Evolutionary conservation across 2,329 filamentous ascomycete genomes (phyloP), one percentile per base, ranked within the genome.

Genomic region (Aspergillus tamarii): DNA sequence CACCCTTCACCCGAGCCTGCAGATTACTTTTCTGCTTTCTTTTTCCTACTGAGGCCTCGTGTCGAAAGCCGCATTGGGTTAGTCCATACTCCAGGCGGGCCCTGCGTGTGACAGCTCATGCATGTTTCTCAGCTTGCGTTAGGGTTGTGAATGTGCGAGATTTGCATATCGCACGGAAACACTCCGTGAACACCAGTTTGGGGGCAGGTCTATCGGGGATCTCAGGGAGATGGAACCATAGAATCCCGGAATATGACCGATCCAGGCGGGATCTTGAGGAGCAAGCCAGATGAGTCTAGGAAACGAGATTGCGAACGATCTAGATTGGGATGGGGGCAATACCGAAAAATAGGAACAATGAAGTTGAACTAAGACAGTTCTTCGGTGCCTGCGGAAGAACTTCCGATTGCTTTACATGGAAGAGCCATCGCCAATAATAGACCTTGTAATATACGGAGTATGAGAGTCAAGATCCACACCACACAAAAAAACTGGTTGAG

Each of bases 141-240:
- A 54, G 34, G 21, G 52, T 23, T 55, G 32, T 23, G 32, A 21
- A 23, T 23, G 30, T 32, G 8, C 12, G 16, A n/a, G 19, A 53
- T 23, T 23, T 16, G 30, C 36, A 36, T 55, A 9, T 39, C n/a
- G 9, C 21, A 32, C 32, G 14, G 52, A 55, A 55, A 12, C 21
- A 26, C 28, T 52, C 48, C 28, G 28, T 52, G 48, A 52, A 52
- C 48, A 55, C 52, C 52, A 36, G 52, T 26, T 55, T 55, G 52
- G 32, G 9, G 32, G 12, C 2, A 21, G 21, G 28, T 32, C 50
- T 21, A 32, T 26, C 45, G 50, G n/a, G 50, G 50, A 53, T 53
- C 52, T 16, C n/a, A 32, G 8, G 12, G 21, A 7, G 32, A 55
- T 39, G 32, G 36, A 39, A 26, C 26, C 11, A 55, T 55, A 55